phyloP scores from a whole-genome alignment of 148 eudicot genomes.

The Amaranthus hypochondriacus region DNA sequence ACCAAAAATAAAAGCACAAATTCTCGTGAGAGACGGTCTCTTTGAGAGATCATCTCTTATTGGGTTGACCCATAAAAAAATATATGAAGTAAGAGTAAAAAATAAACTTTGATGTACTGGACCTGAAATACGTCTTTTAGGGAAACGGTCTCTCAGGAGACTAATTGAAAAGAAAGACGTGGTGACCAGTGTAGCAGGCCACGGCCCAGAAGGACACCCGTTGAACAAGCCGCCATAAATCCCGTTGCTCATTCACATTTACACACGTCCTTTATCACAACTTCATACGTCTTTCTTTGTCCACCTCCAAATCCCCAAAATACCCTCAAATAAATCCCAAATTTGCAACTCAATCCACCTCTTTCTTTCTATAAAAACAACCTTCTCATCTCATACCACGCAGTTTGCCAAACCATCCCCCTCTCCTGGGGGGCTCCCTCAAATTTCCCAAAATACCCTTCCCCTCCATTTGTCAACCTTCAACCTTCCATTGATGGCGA shows the following conservation, averaged over 20 bases:
- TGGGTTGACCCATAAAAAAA: too few species aligned
- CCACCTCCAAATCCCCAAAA: not conserved
- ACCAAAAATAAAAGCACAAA: too few species aligned
- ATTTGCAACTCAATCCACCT: slow-evolving; percentile 10
- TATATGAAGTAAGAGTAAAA: too few species aligned
- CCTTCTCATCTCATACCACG: slow-evolving; percentile 20
- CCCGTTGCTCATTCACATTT: slow-evolving; percentile 2
- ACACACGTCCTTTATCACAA: not conserved
- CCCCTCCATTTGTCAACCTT: not conserved
- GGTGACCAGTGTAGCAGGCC: slow-evolving; percentile 17
- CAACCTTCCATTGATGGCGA: slow-evolving; percentile 26
- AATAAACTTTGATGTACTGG: too few species aligned
- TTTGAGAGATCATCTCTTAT: too few species aligned
- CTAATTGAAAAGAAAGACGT: too few species aligned
- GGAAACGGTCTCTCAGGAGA: too few species aligned
- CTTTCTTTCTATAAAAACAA: slow-evolving; percentile 18
- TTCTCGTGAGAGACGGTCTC: too few species aligned
- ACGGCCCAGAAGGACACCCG: slow-evolving; percentile 1
- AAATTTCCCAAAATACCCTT: slow-evolving; percentile 12
- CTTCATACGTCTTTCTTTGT: slow-evolving; percentile 3
- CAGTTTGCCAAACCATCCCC: slow-evolving; percentile 45
- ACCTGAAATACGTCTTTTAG: too few species aligned
- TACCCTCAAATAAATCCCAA: not conserved
- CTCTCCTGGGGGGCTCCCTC: slow-evolving; percentile 19
- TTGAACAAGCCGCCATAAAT: not conserved